phyloP scores from a whole-genome alignment of 495 filamentous ascomycete genomes.

The Annulohypoxylon bovei region DNA sequence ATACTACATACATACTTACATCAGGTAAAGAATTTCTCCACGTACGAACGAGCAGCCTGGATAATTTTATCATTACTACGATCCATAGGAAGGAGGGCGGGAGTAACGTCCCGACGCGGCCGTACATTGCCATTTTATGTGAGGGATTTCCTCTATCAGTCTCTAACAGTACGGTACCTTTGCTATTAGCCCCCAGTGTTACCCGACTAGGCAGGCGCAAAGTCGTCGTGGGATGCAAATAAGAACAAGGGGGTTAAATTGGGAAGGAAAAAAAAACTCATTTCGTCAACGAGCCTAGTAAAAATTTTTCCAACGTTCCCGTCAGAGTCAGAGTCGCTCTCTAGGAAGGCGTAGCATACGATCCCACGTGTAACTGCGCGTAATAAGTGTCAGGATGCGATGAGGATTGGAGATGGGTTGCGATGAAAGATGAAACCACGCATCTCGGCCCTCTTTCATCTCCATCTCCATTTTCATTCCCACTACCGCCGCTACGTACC shows the following conservation, averaged over 20 bases:
- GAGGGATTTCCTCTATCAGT: constrained; percentile 27
- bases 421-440: constrained; percentile 11
- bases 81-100: background rate
- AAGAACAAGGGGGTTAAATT: constrained; percentile 24
- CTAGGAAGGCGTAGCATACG: constrained; percentile 14
- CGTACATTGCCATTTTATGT: constrained; percentile 4
- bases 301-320: constrained; percentile 11
- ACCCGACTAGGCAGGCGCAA: constrained; percentile 33
- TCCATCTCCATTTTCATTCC: background rate
- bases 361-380: constrained; percentile 40
- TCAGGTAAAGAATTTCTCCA: constrained; percentile 6
- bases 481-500: background rate
- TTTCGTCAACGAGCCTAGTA: constrained; percentile 9
- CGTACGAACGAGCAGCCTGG: constrained; percentile 18
- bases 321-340: constrained; percentile 7
- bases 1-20: background rate
- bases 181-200: constrained; percentile 10
- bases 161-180: background rate
- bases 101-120: constrained; percentile 3
- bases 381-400: constrained; percentile 21
- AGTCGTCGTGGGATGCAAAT: constrained; percentile 30
- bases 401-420: background rate
- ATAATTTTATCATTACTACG: constrained; percentile 19
- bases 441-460: background rate
- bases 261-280: constrained; percentile 12